Evolutionary conservation across 140 eudicot species (phyloP).

Genomic region (Bidens hawaiensis): DNA sequence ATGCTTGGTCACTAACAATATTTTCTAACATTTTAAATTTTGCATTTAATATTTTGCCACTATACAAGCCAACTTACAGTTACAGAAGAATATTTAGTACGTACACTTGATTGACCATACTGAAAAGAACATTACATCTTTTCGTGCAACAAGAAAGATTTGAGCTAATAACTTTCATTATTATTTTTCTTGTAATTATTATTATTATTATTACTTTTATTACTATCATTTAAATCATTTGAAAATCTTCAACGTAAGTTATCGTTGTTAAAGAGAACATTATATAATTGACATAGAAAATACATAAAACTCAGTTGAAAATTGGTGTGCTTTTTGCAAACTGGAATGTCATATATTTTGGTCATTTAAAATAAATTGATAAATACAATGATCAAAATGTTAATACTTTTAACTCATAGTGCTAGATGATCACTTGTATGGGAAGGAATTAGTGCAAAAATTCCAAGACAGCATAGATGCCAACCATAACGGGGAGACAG

Average conservation of each 20-base stretch:
- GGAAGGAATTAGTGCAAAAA: conserved; percentile 33
- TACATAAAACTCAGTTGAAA: not conserved
- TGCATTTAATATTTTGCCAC: too few species aligned
- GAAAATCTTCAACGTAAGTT: not conserved
- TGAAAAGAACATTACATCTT: too few species aligned
- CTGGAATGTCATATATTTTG: not conserved
- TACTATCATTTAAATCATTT: too few species aligned
- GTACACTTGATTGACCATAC: too few species aligned
- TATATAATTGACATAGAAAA: not conserved
- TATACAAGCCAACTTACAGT: too few species aligned
- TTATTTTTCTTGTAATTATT: too few species aligned
- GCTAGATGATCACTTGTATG: not conserved
- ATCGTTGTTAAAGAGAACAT: conserved; percentile 4
- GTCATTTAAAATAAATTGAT: not conserved
- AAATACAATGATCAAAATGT: conserved; percentile 3
- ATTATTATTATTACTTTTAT: too few species aligned
- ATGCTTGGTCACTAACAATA: too few species aligned
- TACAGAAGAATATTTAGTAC: too few species aligned
- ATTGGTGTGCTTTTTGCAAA: not conserved
- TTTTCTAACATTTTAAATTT: too few species aligned
- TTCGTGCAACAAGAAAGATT: too few species aligned
- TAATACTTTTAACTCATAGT: not conserved
- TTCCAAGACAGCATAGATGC: conserved; percentile 56
- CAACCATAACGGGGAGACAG: conserved; percentile 58
- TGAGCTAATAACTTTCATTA: too few species aligned